Evolutionary conservation across 176 grass and related monocot species (phyloP), one percentile per base, ranked within the genome.

Genomic region (Poa annua): DNA sequence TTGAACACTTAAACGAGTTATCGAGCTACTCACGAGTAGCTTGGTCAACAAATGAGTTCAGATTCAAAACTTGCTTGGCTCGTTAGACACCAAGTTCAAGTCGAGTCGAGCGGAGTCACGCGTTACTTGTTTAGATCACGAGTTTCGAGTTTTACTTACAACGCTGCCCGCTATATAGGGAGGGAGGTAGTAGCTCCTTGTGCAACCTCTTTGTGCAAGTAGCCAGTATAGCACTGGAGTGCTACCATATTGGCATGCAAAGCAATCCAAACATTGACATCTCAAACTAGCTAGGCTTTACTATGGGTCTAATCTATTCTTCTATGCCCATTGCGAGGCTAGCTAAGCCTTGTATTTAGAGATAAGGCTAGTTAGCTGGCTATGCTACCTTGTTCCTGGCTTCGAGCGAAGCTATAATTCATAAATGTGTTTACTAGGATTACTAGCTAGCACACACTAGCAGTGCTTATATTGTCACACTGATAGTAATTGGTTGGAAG

Each of bases 231-330:
- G 17, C n/a, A 42, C 66, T 42, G 66, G 66, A 69, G 35, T 41
- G 36, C 66, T 14, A 6, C 66, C 22, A 21, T 24, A 6, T 59
- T 3, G 26, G 68, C 38, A 44, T 71, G 42, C 25, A 67, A 36
- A 11, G 66, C 66, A 42, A 42, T 11, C 29, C 62, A 71, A 72
- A 24, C 38, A 85, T 81, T 81, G 77, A 76, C 82, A 89, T 76
- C 22, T 33, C 72, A 12, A 42, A 73, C 50, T 66, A 7, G 60
- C 39, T 34, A 33, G 41, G 25, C 69, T 74, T 83, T 38, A 48
- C 45, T 8, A 32, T 64, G 17, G 1, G 57, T 61, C 24, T 26
- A 26, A 29, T 29, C 29, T 29, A 29, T 29, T 29, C 29, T 29
- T 26, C 24, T 26, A 26, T 61, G 11, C 57, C 33, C 10, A 14